These are phyloP conservation scores for Monilinia laxa DNA, from an alignment of 2,329 filamentous ascomycete genomes.

Conservation along the genomic window DNA sequence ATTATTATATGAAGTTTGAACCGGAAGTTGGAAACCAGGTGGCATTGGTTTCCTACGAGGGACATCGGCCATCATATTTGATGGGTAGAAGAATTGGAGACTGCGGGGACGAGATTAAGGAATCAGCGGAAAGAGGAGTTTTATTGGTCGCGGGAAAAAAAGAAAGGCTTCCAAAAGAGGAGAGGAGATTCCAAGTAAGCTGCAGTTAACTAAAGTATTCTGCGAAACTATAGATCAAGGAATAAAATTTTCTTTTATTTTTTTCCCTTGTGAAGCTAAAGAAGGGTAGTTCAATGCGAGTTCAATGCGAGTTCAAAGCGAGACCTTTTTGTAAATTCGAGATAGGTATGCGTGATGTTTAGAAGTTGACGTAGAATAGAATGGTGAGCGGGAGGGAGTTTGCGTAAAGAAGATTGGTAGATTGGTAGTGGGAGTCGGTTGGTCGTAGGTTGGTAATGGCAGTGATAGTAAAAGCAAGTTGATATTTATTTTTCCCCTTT, in stretches of 20 bases:
- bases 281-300: neutral
- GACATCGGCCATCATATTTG: conserved; percentile 37
- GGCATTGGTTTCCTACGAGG: conserved; percentile 39
- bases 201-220: conserved; percentile 16
- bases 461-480: neutral
- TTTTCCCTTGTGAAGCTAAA: conserved; percentile 1
- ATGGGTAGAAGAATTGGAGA: neutral
- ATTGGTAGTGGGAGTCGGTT: neutral
- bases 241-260: neutral
- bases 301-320: neutral
- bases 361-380: neutral
- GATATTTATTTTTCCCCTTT: neutral
- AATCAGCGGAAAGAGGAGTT: conserved; percentile 2
- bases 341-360: conserved; percentile 5
- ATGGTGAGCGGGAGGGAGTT: neutral
- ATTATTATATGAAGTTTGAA: conserved; percentile 28
- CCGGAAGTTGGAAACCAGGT: conserved; percentile 31
- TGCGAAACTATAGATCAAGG: conserved; percentile 15
- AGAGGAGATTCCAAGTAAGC: conserved; percentile 19
- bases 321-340: neutral
- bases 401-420: neutral
- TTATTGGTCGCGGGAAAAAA: conserved; percentile 18
- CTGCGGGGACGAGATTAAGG: conserved; percentile 11
- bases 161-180: conserved; percentile 4
- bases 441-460: neutral